Evolutionary conservation across 1,284 basidiomycete species (phyloP), one percentile per base, ranked within the genome.

Genomic region (Irpex sp.): DNA sequence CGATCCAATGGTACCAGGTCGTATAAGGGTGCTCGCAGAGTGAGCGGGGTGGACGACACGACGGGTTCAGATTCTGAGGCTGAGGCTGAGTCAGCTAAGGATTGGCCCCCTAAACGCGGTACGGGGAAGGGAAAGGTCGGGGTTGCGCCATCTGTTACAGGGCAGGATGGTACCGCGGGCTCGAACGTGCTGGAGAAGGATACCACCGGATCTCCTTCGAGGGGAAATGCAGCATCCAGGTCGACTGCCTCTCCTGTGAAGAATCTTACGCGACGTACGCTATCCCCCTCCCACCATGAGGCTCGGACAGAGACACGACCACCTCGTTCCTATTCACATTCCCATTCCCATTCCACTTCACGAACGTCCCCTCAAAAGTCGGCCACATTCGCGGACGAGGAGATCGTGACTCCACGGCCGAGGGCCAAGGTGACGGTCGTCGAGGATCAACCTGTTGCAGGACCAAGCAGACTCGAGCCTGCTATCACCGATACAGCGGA

Each of bases 91-190:
- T 15, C 11, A 33, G 8, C 57, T 46, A 9, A 65, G 2, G 31
- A 5, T 21, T 60, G 57, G 39, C 64, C 65, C 46, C n/a, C 62
- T 35, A 53, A 61, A 36, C 59, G 61, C 21, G 35, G 46, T n/a
- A 70, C 68, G 47, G 63, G 64, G 26, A 70, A 66, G 58, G 62
- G 21, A 35, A 63, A 57, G 51, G 64, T 46, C 54, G 46, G 58
- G 3, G 57, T 57, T 17, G 31, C 3, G 13, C 11, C 53, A 13
- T 31, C 53, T 35, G 13, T 9, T n/a, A 46, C n/a, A 11, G 49
- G 8, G 15, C 7, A 17, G 17, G 7, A 13, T n/a, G n/a, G 2
- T 13, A 2, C 19, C 8, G 17, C 19, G 7, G 49, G 49, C 8
- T 50, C 49, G 15, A 17, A 11, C n/a, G 9, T 46, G 43, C 9